Base-by-base conservation (phyloP, 1,284 basidiomycete genomes). In the Earliella scabrosa region DNA sequence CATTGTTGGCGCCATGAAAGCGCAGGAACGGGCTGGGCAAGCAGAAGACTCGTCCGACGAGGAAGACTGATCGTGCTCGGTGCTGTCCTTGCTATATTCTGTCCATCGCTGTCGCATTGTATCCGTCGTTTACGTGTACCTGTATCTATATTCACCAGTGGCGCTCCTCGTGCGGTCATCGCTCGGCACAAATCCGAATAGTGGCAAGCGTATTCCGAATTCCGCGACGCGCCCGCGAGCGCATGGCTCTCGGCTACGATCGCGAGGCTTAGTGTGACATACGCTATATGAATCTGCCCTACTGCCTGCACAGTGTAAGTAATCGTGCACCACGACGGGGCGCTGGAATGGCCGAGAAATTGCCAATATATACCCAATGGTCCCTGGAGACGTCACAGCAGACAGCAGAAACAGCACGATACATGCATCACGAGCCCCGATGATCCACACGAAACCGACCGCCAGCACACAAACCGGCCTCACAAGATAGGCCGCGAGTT, bases 1-100 rank as follows among this genome's bases (percentile, higher is more conserved):
- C 67, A 69, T 92, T 45, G 73, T 90, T 16, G 90, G 88, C 45
- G 90, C 90, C 29, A 90, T 92, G 85, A 86, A 82, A 45, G 89
- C 89, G 2, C 82, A 89, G 68, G 85, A 85, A 54, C 63, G 54
- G 45, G 68, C 68, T 11, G 66, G 65, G 24, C 66, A 70, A 53
- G 64, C 70, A 38, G 70, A 68, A 21, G 66, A 65, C 43, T 63
- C 56, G 35, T 72, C 71, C 31, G 73, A 81, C 54, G 79, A 77
- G 9, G 77, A 79, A 32, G 81, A 82, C 34, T 70, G 53, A 66
- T 40, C 23, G 32, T 36, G 41, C 16, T 39, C 39, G 50, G 56
- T 49, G 49, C 49, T 35, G 50, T 52, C 56, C 48, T 27, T 52
- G 50, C 50, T 58, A 4, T 40, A 16, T 35, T 36, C 54, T 44